Evolutionary conservation across 495 filamentous ascomycete species (phyloP).

Genomic region (Oleoguttula mirabilis): DNA sequence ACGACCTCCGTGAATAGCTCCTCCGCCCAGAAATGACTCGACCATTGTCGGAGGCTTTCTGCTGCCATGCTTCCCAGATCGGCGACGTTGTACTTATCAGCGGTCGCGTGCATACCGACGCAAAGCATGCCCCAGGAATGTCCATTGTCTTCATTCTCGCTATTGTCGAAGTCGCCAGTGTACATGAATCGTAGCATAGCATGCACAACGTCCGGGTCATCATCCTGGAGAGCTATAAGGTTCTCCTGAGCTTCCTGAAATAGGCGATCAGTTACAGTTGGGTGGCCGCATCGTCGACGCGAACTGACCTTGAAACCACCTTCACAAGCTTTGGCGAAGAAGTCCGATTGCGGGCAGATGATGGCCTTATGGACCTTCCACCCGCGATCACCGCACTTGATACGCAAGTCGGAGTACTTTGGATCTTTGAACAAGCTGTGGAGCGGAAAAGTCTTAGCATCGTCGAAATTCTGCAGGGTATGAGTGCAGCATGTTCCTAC

Average conservation of each 20-base stretch:
- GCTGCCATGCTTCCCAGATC: no score
- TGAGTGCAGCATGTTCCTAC: no score
- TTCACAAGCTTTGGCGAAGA: slow-evolving; percentile 29
- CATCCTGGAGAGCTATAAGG: slow-evolving; percentile 1
- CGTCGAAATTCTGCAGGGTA: no score
- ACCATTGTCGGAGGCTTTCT: no score
- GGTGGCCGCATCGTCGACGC: neutral
- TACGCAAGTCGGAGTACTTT: slow-evolving; percentile 32
- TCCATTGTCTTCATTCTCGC: neutral
- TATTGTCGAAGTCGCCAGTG: neutral
- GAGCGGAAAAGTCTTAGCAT: no score
- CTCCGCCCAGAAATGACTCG: no score
- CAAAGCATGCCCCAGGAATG: no score
- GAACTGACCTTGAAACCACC: slow-evolving; percentile 28
- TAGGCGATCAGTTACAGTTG: neutral
- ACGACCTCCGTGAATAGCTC: no score
- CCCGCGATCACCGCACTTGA: slow-evolving; percentile 25
- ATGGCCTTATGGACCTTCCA: slow-evolving; percentile 33
- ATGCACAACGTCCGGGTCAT: slow-evolving; percentile 10
- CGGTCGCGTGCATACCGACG: no score
- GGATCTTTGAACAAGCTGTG: no score
- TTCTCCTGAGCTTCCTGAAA: neutral
- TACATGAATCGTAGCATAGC: slow-evolving; percentile 13
- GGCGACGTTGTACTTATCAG: no score
- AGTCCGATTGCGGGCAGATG: slow-evolving; percentile 32